Evolutionary conservation across 2,329 filamentous ascomycete species (phyloP), one percentile per base, ranked within the genome.

Genomic region (Gaeumannomyces tritici): DNA sequence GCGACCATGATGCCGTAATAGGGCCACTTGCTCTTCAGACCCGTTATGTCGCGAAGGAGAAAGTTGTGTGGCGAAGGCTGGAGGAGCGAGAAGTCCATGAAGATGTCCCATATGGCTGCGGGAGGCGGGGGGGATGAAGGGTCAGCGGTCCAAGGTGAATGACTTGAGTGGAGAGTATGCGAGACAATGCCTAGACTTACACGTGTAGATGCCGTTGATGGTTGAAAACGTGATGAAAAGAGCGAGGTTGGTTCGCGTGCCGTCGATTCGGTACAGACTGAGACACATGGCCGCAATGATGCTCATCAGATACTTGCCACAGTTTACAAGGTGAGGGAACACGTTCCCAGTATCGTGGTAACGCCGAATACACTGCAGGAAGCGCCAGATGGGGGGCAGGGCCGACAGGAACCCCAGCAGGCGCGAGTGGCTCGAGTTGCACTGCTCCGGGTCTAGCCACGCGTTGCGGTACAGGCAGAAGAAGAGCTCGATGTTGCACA

Each of bases 21-120:
- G 55, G 88, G 79, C 88, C 90, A 95, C 4, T 83, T 80, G 15
- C 81, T 80, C 70, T 93, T 93, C 69, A 95, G 89, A 0, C 88
- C 92, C 0, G 95, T 81, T 11, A 90, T 88, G 63, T 93, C 85
- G 8, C 95, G 88, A 13, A 97, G 83, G 59, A 87, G 80, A 1
- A 78, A 82, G 66, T 89, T 79, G 13, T 84, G 83, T 0, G 90
- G 84, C 62, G 88, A 85, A 0, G 89, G 82, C 68, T 97, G 92
- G 3, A 93, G 82, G n/a, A 97, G 80, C 63, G 89, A 95, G 82
- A 95, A 98, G 73, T 99, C 95, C 90, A 98, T 97, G 66, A 91
- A 86, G 1, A 99, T 77, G 72, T 99, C 95, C 95, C 95, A 99
- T 55, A 96, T 83, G 12, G 88, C 85, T 87, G 62, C 8, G 1